These are phyloP conservation scores for Plasmopara muralis DNA, from an alignment of 352 stramenopile species.

Conservation along the genomic window DNA sequence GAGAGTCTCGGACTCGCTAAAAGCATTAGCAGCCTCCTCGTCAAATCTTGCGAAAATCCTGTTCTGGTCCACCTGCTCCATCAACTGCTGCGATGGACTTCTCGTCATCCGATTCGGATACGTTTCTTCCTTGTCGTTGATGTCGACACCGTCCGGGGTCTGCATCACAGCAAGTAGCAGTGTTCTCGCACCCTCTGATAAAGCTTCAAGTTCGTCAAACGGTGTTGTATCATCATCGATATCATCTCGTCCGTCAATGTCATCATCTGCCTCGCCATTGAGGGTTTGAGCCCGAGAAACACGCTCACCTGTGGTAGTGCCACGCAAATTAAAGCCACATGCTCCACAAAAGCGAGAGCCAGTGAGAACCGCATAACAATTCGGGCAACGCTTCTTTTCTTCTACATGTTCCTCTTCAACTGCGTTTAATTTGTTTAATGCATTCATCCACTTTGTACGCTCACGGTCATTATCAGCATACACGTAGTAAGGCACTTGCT, in stretches of 20 bases:
- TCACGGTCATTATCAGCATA: conserved; percentile 86
- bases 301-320: conserved; percentile 59
- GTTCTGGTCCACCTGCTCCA: conserved; percentile 17
- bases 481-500: conserved; percentile 87
- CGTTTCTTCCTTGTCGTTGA: conserved; percentile 47
- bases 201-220: conserved; percentile 81
- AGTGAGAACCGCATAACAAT: conserved; percentile 80
- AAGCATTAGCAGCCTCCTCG: conserved; percentile 26
- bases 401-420: conserved; percentile 62
- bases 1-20: conserved; percentile 20
- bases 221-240: conserved; percentile 76
- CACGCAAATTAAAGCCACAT: conserved; percentile 82
- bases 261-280: conserved; percentile 22
- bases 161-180: conserved; percentile 84
- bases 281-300: conserved; percentile 19
- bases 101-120: conserved; percentile 38
- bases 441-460: conserved; percentile 85
- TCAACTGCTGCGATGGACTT: conserved; percentile 22
- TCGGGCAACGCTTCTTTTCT: conserved; percentile 80
- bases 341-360: conserved; percentile 83
- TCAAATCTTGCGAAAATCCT: conserved; percentile 31
- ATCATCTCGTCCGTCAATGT: conserved; percentile 54
- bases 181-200: conserved; percentile 80
- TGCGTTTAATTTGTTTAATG: conserved; percentile 67
- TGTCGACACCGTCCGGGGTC: conserved; percentile 73